Evolutionary conservation across 202 grass and related monocot genomes (phyloP), one percentile per base, ranked within the genome.

Genomic region (Carex arenaria): DNA sequence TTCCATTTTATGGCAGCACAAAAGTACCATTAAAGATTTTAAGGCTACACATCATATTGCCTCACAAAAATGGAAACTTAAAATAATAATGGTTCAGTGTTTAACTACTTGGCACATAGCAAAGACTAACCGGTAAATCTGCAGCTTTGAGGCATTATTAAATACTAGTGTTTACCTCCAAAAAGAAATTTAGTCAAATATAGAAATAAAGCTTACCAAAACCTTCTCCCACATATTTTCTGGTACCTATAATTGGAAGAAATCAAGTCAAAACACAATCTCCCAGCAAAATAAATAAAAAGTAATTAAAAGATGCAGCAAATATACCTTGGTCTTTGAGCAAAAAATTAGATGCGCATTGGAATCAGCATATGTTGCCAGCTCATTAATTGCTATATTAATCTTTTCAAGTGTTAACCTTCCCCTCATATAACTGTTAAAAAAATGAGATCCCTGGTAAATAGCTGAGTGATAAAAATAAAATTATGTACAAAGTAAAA

Each of bases 341-440:
- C 91, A 93, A 79, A 86, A 85, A 84, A 98, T 87, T 83, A 98
- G 88, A 67, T 95, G 87, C 55, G 89, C 85, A 95, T 95, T 92
- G 54, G 85, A 67, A 79, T 95, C 95, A 26, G 95, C 92, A 85
- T 95, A 92, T 36, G 83, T 85, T 67, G 93, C 88, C 78, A 98
- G 59, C 81, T 98, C 95, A 81, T 95, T 98, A 72, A 98, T 89
- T 70, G 93, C 91, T 73, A 98, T 95, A 80, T 98, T 98, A 85
- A 98, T 83, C 83, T 98, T 98, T 77, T 98, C 93, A 49, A 92
- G 68, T 30, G 95, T 98, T 80, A 95, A 82, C 53, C 95, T 95
- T 79, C 95, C 95, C 82, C 87, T 98, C 95, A 98, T 95, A 81
- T 98, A 98, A 17, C 95, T 98, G 74, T 53, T 63, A 85, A 60